Evolutionary conservation across 2,329 filamentous ascomycete genomes (phyloP), one percentile per base, ranked within the genome.

Genomic region (Drechslera avenae): DNA sequence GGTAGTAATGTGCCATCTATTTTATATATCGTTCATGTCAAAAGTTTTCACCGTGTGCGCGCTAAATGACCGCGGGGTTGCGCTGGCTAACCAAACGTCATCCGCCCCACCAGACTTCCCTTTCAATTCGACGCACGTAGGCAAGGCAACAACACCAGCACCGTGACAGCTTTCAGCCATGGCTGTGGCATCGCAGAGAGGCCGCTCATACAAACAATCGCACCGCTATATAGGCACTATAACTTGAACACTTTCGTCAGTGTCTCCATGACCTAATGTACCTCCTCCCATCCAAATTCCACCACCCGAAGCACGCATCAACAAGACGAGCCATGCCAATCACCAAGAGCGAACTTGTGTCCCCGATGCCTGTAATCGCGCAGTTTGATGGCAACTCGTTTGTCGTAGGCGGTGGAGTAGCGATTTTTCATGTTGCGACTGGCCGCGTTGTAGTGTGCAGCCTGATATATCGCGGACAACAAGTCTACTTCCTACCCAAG

Each of bases 401-500:
- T 35, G 60, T 72, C 2, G 54, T 66, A 2, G 67, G 67, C 13
- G 67, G 61, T 3, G 79, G 79, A 12, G 77, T 79, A 0, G 78
- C 78, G 2, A 81, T 81, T 33, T 81, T 81, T 64, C 79, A 81
- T 54, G 57, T 81, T 18, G 75, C 76, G 1, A 71, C 73, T 6
- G 60, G 63, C 5, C 66, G 78, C 32, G 78, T 81, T 1, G 78
- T 81, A 1, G 62, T 81, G 9, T 81, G 79, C 66, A 77, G 75
- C 53, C 79, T 50, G 63, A 62, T 12, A 68, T 77, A 45, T 48
- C 50, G 57, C 3, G 67, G 60, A 3, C 53, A 45, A 17, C 62
- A 65, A 18, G 77, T 76, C 57, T 80, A 73, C 60, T 81, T 81
- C 58, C 60, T 81, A 7, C 79, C 78, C 4, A 81, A 81, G 56